Percentiles rank a stretch among this genome's conserved stretches.
Evolutionary conservation across 1,284 basidiomycete genomes (phyloP).

Genomic region (Sanghuangporus weigelae): DNA sequence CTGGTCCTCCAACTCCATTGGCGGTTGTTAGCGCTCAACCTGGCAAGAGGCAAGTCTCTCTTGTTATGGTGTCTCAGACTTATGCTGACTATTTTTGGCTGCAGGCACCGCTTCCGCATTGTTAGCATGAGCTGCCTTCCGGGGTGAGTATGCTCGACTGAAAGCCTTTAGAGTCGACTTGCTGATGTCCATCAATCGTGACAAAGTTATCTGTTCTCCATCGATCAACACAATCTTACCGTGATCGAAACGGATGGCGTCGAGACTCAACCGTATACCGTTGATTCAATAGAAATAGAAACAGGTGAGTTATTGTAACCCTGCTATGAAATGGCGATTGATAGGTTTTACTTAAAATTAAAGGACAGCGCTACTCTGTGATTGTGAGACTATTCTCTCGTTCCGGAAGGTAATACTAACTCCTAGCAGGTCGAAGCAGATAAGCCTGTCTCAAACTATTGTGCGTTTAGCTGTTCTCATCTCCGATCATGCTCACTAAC

Average conservation of each 20-base stretch:
- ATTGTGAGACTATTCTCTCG: slow-evolving; percentile 22
- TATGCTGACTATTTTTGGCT: background rate
- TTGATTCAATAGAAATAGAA: slow-evolving; percentile 36
- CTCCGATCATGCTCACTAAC: background rate
- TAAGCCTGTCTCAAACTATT: slow-evolving; percentile 36
- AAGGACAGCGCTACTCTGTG: slow-evolving; percentile 36
- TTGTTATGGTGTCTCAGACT: background rate
- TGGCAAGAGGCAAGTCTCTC: slow-evolving; percentile 20
- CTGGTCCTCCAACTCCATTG: slow-evolving; percentile 22
- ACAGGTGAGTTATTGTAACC: slow-evolving; percentile 21
- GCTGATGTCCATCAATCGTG: background rate
- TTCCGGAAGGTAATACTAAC: background rate
- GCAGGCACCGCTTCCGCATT: slow-evolving; percentile 16
- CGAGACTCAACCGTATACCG: slow-evolving; percentile 33
- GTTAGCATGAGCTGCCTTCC: slow-evolving; percentile 16
- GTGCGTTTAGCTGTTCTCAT: slow-evolving; percentile 19
- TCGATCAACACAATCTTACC: slow-evolving; percentile 43
- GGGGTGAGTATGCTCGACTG: slow-evolving; percentile 20
- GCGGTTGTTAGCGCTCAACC: slow-evolving; percentile 27
- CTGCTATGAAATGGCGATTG: background rate
- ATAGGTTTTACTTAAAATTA: background rate
- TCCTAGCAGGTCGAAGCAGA: slow-evolving; percentile 26
- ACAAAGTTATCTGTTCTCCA: slow-evolving; percentile 33
- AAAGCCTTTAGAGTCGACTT: slow-evolving; percentile 30
- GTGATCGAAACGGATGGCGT: slow-evolving; percentile 47